Conservation (phyloP, 768 basidiomycete species). For the Leccinum sublutescens region DNA sequence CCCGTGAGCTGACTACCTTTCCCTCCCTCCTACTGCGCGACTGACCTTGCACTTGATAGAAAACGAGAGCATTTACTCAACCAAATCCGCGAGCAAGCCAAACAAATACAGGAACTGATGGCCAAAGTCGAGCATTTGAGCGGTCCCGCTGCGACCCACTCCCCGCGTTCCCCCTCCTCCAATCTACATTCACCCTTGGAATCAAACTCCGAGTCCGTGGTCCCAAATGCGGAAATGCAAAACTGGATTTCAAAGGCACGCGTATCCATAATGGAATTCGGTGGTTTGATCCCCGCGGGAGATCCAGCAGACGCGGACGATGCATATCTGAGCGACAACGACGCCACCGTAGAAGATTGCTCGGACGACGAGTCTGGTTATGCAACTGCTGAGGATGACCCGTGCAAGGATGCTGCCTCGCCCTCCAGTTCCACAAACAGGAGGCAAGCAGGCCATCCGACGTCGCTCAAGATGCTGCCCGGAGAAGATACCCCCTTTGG, state of each 20-base stretch:
- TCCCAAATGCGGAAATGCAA: conserved; percentile 55
- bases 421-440: conserved; percentile 35
- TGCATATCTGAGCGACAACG: conserved; percentile 37
- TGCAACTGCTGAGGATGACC: conserved; percentile 21
- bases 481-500: conserved; percentile 67
- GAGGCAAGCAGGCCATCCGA: conserved; percentile 39
- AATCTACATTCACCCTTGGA: conserved; percentile 29
- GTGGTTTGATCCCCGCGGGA: conserved; percentile 61
- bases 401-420: conserved; percentile 28
- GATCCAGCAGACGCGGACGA: conserved; percentile 52
- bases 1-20: conserved; percentile 50
- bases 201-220: conserved; percentile 27
- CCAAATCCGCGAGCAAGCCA: conserved; percentile 72
- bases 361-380: conserved; percentile 39
- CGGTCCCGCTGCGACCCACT: conserved; percentile 30
- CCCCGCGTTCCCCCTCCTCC: conserved; percentile 35
- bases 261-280: conserved; percentile 65
- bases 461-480: conserved; percentile 54
- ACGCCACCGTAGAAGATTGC: conserved; percentile 30
- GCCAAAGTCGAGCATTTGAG: conserved; percentile 56
- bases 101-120: conserved; percentile 72
- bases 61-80: conserved; percentile 80
- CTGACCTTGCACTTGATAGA: conserved; percentile 35
- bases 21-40: no score
- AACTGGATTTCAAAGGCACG: conserved; percentile 79